Conservation (phyloP, 306 rosid genomes). For the Prunus armeniaca region DNA sequence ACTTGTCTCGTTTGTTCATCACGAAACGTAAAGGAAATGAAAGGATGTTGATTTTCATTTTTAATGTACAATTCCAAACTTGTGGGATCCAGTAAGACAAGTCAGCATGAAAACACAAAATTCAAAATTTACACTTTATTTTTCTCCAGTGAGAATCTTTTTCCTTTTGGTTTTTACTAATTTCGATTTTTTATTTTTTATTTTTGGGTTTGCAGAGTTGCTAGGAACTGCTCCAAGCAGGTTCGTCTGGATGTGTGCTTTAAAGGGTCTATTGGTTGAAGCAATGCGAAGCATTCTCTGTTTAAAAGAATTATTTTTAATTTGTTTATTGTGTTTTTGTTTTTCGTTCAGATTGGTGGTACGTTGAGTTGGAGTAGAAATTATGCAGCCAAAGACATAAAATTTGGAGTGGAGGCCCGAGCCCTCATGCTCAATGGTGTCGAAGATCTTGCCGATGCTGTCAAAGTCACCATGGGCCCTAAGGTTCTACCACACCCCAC, state of each 20-base stretch:
- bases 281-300: background rate
- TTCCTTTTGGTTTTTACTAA: background rate
- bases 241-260: constrained; percentile 26
- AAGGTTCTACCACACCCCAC: constrained; percentile 43
- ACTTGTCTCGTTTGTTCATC: background rate
- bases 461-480: constrained; percentile 96
- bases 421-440: constrained; percentile 93
- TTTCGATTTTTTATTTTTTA: background rate
- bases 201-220: constrained; percentile 48
- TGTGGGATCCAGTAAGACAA: background rate
- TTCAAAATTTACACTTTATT: background rate
- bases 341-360: constrained; percentile 51
- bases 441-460: constrained; percentile 94
- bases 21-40: background rate
- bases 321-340: constrained; percentile 6
- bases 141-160: background rate
- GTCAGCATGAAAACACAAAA: background rate
- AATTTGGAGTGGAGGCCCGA: constrained; percentile 92
- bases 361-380: constrained; percentile 71
- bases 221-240: constrained; percentile 67
- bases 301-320: background rate
- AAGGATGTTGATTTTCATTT: background rate
- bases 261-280: background rate
- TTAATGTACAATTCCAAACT: background rate
- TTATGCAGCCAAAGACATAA: constrained; percentile 87